phyloP scores from a whole-genome alignment of 345 rosid species.

The Syzygium grande region DNA sequence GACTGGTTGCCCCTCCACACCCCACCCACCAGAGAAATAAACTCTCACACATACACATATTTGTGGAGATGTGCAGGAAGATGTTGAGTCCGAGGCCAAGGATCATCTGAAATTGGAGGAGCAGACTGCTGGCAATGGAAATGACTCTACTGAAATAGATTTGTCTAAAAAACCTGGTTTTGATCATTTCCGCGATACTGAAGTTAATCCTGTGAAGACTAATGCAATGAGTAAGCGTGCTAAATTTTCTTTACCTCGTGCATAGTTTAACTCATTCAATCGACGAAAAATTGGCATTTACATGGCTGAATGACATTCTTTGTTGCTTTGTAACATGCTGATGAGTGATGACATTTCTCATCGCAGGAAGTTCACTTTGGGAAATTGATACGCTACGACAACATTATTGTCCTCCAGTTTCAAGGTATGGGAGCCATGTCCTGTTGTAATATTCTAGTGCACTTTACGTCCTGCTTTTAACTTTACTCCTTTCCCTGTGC shows the following conservation, averaged over 20 bases:
- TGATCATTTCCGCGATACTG: slow-evolving; percentile 59
- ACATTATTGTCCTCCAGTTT: slow-evolving; percentile 93
- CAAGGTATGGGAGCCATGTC: slow-evolving; percentile 40
- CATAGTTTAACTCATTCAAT: neutral
- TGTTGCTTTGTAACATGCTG: neutral
- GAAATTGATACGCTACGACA: slow-evolving; percentile 80
- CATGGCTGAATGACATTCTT: neutral
- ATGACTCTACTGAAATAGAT: slow-evolving; percentile 4
- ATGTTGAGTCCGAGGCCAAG: slow-evolving; percentile 17
- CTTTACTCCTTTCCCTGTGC: neutral
- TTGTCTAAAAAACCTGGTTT: slow-evolving; percentile 37
- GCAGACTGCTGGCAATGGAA: slow-evolving; percentile 14
- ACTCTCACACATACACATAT: neutral
- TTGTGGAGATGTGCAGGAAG: slow-evolving; percentile 31
- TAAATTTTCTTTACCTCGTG: neutral
- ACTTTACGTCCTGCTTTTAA: neutral
- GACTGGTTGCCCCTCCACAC: neutral
- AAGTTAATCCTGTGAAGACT: slow-evolving; percentile 57
- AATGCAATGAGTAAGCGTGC: slow-evolving; percentile 62
- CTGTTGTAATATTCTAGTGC: neutral
- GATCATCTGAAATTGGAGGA: slow-evolving; percentile 20
- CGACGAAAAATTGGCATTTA: neutral
- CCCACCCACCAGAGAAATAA: neutral
- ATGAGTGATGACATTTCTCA: neutral
- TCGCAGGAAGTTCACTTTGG: slow-evolving; percentile 90